Evolutionary conservation across 306 rosid genomes (phyloP), one percentile per base, ranked within the genome.

Genomic region (Vigna hirtella): DNA sequence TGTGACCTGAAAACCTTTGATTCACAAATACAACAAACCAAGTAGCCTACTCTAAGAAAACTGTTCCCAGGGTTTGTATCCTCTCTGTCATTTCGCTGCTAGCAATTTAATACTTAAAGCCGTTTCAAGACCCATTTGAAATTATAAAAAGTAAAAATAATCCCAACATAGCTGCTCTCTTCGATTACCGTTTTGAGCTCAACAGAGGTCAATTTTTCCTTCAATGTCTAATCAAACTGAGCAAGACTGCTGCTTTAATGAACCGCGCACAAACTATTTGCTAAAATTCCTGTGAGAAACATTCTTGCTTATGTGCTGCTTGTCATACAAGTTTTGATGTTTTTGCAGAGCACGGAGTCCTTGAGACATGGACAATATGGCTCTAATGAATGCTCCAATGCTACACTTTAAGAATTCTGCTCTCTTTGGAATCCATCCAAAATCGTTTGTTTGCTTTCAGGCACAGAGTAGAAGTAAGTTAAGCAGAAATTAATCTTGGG

Each of bases 401-500:
- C 72, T 86, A 66, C 89, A 74, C 24, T 85, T 87, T 14, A 83
- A 69, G 22, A 52, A 74, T 79, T 83, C 84, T 72, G 38, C 84
- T 43, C 14, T 83, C 58, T 87, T 86, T n/a, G 87, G 91, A 72
- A 62, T 66, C 20, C 83, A 14, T 43, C 79, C 85, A 16, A 79
- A 59, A 32, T 26, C 84, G 17, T 80, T 87, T 61, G n/a, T 49
- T 74, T 83, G 66, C 83, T 86, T 72, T 43, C 86, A 82, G 62
- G 13, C 82, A 73, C 89, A 32, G 79, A 38, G 67, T 73, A 87
- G 11, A 74, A 84, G 98, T 84, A 74, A 88, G 93, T 82, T 75
- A 38, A 20, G 14, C 69, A 24, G 28, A 42, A 52, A 42, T 75
- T 11, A 9, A 34, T 59, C 72, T 47, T 70, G 22, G 20, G 38